Conservation (phyloP, 176 grass and related monocot species). For the Carex littledalei region DNA sequence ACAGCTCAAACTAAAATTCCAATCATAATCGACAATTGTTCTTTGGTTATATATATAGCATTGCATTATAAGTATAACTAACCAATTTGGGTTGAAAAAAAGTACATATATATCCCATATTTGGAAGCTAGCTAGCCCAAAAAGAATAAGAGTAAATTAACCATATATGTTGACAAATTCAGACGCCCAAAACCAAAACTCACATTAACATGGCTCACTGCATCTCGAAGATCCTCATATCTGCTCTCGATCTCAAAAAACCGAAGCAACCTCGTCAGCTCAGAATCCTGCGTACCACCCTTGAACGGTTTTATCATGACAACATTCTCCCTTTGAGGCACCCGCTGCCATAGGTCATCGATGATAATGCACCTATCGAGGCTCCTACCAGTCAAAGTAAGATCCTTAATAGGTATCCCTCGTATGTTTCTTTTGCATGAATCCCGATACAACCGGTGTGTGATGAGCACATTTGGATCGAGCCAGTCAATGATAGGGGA, state of each 20-base stretch:
- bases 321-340: background rate
- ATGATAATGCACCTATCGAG: constrained; percentile 4
- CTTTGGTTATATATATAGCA: too few species aligned
- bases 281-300: background rate
- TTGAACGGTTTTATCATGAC: background rate
- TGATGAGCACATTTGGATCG: background rate
- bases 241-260: background rate
- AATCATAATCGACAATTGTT: too few species aligned
- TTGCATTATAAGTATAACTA: too few species aligned
- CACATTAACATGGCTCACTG: background rate
- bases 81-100: too few species aligned
- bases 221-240: background rate
- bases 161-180: too few species aligned
- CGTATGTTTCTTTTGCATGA: background rate
- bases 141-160: too few species aligned
- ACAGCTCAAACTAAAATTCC: too few species aligned
- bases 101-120: too few species aligned
- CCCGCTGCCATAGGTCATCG: background rate
- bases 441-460: background rate
- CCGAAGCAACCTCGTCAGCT: background rate
- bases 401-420: background rate
- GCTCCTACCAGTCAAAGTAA: background rate
- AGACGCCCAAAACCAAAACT: too few species aligned
- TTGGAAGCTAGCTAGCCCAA: too few species aligned
- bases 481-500: background rate